phyloP scores from a whole-genome alignment of 176 grass and related monocot species.

The Oropetium thomaeum region DNA sequence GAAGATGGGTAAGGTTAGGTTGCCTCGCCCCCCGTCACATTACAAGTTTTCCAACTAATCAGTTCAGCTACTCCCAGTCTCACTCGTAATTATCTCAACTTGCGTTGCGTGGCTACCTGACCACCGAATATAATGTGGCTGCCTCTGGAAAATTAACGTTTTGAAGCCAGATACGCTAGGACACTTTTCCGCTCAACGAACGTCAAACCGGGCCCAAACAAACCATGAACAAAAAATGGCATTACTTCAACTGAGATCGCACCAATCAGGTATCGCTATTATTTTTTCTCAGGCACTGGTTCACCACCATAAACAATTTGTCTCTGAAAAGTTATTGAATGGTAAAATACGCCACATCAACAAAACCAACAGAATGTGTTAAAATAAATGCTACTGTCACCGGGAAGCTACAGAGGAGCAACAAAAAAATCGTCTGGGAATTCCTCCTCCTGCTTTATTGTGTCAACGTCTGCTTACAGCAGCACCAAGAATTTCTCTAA shows the following conservation, averaged over 20 bases:
- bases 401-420: background rate
- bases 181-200: background rate
- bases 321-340: background rate
- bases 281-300: background rate
- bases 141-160: background rate
- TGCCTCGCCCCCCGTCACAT: background rate
- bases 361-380: background rate
- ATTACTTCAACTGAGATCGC: background rate
- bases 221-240: background rate
- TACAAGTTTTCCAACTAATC: constrained; percentile 2
- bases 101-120: background rate
- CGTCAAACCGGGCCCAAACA: background rate
- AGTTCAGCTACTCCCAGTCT: background rate
- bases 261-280: background rate
- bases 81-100: background rate
- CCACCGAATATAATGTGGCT: background rate
- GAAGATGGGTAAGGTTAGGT: background rate
- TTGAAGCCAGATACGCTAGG: background rate
- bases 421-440: background rate
- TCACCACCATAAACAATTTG: background rate
- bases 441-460: background rate
- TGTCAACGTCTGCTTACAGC: background rate
- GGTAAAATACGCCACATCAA: background rate
- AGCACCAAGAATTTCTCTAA: background rate
- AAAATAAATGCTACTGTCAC: background rate